These are phyloP conservation scores for Aspergillus biplanus DNA, from an alignment of 495 filamentous ascomycete genomes.

Conservation along the genomic window DNA sequence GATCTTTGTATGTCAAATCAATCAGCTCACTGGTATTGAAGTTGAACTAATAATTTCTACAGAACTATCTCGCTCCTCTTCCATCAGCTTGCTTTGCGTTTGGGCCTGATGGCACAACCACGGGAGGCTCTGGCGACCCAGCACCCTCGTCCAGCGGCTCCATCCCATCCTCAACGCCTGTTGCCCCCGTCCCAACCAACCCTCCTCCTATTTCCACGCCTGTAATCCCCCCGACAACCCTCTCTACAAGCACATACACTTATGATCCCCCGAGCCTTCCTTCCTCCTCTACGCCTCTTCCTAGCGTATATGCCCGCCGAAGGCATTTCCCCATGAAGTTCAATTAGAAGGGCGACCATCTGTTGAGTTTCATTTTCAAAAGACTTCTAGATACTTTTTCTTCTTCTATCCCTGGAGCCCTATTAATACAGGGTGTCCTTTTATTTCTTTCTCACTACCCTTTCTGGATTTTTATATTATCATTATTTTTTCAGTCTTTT, in stretches of 20 bases:
- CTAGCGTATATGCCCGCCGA: neutral
- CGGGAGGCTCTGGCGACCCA: neutral
- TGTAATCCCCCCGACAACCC: neutral
- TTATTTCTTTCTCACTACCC: neutral
- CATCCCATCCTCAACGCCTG: neutral
- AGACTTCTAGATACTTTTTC: neutral
- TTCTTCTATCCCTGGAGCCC: too few species aligned
- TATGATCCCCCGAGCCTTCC: too few species aligned
- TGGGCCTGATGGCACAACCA: neutral
- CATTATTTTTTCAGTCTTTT: too few species aligned
- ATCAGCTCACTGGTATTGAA: neutral
- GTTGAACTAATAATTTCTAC: neutral
- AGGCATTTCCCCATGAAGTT: neutral
- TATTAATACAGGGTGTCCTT: too few species aligned
- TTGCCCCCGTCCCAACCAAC: neutral
- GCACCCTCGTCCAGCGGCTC: neutral
- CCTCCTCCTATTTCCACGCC: neutral
- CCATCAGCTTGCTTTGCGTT: neutral
- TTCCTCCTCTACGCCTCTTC: neutral
- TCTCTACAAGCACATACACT: too few species aligned
- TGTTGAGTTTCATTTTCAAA: neutral
- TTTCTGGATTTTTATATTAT: neutral
- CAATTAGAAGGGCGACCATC: neutral
- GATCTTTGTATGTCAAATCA: constrained; percentile 24
- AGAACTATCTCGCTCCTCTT: neutral